Percentiles rank a stretch among this genome's conserved stretches.
These are phyloP conservation scores for Mycena galericulata DNA, from an alignment of 768 basidiomycete species.

Conservation along the genomic window DNA sequence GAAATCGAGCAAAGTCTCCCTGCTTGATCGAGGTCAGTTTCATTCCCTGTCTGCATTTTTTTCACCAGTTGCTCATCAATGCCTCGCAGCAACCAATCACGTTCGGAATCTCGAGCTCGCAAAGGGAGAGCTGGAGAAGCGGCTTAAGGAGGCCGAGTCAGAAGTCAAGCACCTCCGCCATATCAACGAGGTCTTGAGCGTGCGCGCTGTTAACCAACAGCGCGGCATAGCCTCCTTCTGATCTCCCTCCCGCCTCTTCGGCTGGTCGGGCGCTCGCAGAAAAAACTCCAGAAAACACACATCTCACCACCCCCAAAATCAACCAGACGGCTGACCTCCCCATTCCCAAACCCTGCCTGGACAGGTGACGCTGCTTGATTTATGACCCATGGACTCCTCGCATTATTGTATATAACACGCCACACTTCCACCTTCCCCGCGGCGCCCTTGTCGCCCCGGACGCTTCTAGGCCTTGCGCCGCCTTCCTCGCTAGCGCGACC, in stretches of 20 bases:
- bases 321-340: constrained; percentile 54
- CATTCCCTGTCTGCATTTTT: background rate
- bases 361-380: constrained; percentile 37
- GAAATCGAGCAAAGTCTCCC: constrained; percentile 92
- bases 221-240: constrained; percentile 63
- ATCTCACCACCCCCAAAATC: constrained; percentile 44
- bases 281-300: constrained; percentile 44
- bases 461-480: constrained; percentile 53
- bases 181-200: constrained; percentile 92
- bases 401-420: constrained; percentile 60
- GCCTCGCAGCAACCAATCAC: constrained; percentile 87
- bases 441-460: constrained; percentile 39
- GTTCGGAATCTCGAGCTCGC: constrained; percentile 89
- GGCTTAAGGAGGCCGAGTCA: constrained; percentile 81
- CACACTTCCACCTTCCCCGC: constrained; percentile 44
- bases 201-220: constrained; percentile 82
- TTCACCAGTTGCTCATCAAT: constrained; percentile 28
- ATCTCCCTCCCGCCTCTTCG: constrained; percentile 50
- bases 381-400: constrained; percentile 54
- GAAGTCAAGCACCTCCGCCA: constrained; percentile 86
- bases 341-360: constrained; percentile 41
- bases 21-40: constrained; percentile 83
- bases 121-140: constrained; percentile 78
- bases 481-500: constrained; percentile 46
- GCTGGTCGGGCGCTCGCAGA: constrained; percentile 45